Conservation (phyloP, 2,329 filamentous ascomycete species). For the Exophiala alcalophila region DNA sequence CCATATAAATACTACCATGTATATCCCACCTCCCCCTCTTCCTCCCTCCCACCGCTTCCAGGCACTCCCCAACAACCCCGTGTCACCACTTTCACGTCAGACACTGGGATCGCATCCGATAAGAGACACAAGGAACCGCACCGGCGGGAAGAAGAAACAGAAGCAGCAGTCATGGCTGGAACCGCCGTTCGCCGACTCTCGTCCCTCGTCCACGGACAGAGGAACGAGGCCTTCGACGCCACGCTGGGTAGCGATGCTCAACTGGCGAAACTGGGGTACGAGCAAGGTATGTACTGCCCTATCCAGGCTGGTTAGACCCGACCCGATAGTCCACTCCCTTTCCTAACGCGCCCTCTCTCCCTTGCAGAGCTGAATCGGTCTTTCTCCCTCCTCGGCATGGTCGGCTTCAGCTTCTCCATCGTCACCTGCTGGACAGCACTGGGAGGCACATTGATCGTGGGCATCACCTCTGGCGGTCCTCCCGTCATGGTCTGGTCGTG, state of each 20-base stretch:
- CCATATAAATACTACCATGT: no score
- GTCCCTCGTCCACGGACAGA: conserved; percentile 16
- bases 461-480: conserved; percentile 55
- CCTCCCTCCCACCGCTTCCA: no score
- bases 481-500: conserved; percentile 60
- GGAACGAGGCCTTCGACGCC: conserved; percentile 16
- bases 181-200: conserved; percentile 20
- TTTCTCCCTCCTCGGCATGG: conserved; percentile 56
- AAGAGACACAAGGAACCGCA: no score
- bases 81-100: no score
- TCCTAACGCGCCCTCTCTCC: conserved; percentile 5
- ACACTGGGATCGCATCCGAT: no score
- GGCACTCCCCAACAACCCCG: no score
- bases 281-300: conserved; percentile 38
- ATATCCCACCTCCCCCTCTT: no score
- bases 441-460: conserved; percentile 55
- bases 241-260: conserved; percentile 35
- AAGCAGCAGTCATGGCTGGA: no score
- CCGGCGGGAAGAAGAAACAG: no score
- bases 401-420: conserved; percentile 59
- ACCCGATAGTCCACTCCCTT: not conserved
- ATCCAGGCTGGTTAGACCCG: no score
- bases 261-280: conserved; percentile 40
- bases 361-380: conserved; percentile 54
- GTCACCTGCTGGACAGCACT: conserved; percentile 59